Percentiles rank a stretch among this genome's conserved stretches.
Evolutionary conservation across 2,329 filamentous ascomycete species (phyloP).

Genomic region (Clonostachys solani): DNA sequence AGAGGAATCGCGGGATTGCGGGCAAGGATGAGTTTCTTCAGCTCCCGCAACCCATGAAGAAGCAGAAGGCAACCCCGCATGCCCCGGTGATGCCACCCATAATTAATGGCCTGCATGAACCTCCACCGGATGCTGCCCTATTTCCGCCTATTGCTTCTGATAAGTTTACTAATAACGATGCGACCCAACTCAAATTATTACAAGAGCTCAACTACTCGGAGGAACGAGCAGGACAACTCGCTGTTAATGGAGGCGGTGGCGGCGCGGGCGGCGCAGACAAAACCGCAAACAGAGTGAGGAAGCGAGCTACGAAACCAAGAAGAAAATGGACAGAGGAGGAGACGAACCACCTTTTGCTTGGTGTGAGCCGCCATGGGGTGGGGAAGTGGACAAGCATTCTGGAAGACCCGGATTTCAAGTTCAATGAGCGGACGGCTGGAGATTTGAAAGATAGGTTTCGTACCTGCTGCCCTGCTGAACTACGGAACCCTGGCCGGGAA

Average conservation of each 20-base stretch:
- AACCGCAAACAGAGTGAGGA: conserved; percentile 28
- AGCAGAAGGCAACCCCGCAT: conserved; percentile 55
- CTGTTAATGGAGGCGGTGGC: conserved; percentile 16
- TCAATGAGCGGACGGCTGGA: conserved; percentile 56
- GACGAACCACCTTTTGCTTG: conserved; percentile 57
- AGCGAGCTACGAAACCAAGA: conserved; percentile 52
- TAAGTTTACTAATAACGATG: conserved; percentile 46
- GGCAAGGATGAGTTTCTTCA: conserved; percentile 60
- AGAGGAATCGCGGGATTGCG: conserved; percentile 40
- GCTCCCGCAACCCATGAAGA: conserved; percentile 60
- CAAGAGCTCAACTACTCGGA: conserved; percentile 21
- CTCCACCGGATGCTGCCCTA: conserved; percentile 55
- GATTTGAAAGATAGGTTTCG: conserved; percentile 64
- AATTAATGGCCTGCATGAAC: conserved; percentile 60
- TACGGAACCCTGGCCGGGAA: conserved; percentile 34
- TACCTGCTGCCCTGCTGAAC: conserved; percentile 60
- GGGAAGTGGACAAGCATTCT: conserved; percentile 63
- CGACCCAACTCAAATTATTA: conserved; percentile 32
- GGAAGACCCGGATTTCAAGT: conserved; percentile 55
- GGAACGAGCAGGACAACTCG: not conserved
- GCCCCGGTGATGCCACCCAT: conserved; percentile 56
- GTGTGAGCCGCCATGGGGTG: conserved; percentile 58
- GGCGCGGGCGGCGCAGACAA: conserved; percentile 15
- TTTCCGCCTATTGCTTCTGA: conserved; percentile 59
- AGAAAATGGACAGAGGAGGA: conserved; percentile 63